A percentile compares a stretch with the other conserved stretches of the same genome.
These are phyloP conservation scores for Eutypella sp. DNA, from an alignment of 2,329 filamentous ascomycete species.

Conservation along the genomic window DNA sequence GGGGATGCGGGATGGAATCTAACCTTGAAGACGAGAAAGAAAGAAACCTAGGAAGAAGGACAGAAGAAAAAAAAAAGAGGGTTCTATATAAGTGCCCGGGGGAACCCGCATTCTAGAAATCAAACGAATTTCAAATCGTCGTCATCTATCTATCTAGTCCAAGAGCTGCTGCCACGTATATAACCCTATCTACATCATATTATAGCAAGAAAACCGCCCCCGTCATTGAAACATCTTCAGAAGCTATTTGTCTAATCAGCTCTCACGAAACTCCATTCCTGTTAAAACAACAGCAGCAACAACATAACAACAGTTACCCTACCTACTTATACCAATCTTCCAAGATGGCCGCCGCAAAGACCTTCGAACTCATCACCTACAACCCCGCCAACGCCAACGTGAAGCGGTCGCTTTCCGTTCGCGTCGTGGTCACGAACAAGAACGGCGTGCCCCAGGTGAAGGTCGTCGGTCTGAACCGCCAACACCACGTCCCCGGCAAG, in stretches of 20 bases:
- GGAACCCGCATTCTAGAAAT: too few relatives aligned
- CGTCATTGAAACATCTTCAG: background rate
- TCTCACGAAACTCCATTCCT: too few relatives aligned
- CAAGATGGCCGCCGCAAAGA: background rate
- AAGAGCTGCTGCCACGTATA: too few relatives aligned
- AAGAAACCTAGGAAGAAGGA: too few relatives aligned
- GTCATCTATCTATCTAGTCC: too few relatives aligned
- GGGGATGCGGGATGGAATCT: too few relatives aligned
- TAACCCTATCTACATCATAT: background rate
- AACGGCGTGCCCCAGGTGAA: background rate
- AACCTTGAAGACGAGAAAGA: too few relatives aligned
- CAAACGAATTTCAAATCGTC: too few relatives aligned
- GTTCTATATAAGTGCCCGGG: too few relatives aligned
- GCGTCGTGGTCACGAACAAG: constrained; percentile 1
- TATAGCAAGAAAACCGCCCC: background rate
- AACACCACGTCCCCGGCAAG: constrained; percentile 2
- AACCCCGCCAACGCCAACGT: constrained; percentile 2
- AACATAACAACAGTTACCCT: background rate
- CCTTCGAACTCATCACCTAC: constrained; percentile 3
- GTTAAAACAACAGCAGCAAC: background rate
- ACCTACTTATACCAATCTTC: background rate
- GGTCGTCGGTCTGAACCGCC: background rate
- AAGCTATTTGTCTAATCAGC: background rate
- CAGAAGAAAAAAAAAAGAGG: too few relatives aligned
- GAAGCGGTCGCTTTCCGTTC: background rate